Conservation (phyloP, 2,329 filamentous ascomycete genomes). For the Cladosporium sp. region DNA sequence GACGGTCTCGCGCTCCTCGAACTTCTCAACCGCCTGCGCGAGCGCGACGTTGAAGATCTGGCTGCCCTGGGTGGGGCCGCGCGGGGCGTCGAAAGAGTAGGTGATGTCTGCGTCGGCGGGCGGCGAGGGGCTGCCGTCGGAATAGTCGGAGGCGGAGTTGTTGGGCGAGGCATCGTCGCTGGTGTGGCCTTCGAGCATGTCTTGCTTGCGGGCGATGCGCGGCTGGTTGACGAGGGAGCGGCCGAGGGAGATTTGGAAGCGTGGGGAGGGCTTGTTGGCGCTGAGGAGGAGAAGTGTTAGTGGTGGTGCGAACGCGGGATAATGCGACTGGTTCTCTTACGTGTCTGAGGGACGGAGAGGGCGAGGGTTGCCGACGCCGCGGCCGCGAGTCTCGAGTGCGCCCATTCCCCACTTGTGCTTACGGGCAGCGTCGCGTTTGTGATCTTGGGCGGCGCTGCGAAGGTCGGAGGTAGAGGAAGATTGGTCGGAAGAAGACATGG, state of each 20-base stretch:
- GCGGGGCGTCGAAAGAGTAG: slow-evolving; percentile 56
- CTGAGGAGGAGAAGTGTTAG: slow-evolving; percentile 23
- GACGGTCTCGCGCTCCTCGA: slow-evolving; percentile 62
- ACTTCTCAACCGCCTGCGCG: slow-evolving; percentile 60
- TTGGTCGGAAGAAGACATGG: slow-evolving; percentile 49
- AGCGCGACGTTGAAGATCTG: slow-evolving; percentile 60
- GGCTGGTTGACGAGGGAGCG: slow-evolving; percentile 13
- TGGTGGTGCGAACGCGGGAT: not conserved
- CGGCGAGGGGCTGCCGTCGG: slow-evolving; percentile 46
- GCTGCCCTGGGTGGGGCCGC: slow-evolving; percentile 55
- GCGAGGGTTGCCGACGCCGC: slow-evolving; percentile 36
- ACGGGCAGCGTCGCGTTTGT: slow-evolving; percentile 52
- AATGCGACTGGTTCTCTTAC: slow-evolving; percentile 31
- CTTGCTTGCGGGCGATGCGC: slow-evolving; percentile 43
- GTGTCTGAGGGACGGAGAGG: slow-evolving; percentile 38
- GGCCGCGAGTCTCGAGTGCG: slow-evolving; percentile 33
- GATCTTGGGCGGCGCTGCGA: slow-evolving; percentile 56
- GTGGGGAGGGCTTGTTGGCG: slow-evolving; percentile 33
- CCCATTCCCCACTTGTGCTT: slow-evolving; percentile 56
- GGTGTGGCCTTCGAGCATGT: slow-evolving; percentile 43
- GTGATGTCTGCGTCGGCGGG: slow-evolving; percentile 52
- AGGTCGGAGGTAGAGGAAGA: slow-evolving; percentile 54
- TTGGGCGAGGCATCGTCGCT: slow-evolving; percentile 46
- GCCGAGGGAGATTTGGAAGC: slow-evolving; percentile 18
- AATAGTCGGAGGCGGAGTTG: slow-evolving; percentile 43